Evolutionary conservation across 2,329 filamentous ascomycete genomes (phyloP).

Genomic region (Apiospora hydei): DNA sequence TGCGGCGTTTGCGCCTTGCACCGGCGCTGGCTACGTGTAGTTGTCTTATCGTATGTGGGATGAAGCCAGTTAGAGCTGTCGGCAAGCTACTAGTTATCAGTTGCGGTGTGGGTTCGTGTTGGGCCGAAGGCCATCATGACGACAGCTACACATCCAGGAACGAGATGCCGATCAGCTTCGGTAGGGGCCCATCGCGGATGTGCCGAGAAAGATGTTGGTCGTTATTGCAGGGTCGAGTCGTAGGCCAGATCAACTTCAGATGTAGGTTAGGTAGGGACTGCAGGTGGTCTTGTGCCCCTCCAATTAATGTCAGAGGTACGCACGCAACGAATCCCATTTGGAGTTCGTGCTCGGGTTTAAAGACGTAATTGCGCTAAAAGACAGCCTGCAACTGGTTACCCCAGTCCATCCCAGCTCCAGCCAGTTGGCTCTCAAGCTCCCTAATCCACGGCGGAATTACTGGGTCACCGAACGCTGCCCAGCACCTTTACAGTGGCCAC

Average conservation of each 20-base stretch:
- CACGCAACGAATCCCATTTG: slow-evolving; percentile 15
- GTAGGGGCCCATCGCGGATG: not conserved
- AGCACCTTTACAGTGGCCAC: slow-evolving; percentile 12
- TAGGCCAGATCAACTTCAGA: slow-evolving; percentile 1
- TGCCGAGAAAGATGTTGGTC: not conserved
- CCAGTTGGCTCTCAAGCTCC: not conserved
- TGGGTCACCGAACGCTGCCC: slow-evolving; percentile 15
- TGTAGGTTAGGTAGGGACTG: not conserved
- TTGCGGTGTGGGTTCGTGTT: slow-evolving; percentile 22
- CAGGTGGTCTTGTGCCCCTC: slow-evolving; percentile 16
- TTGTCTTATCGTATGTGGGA: slow-evolving; percentile 1
- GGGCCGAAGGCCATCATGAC: slow-evolving; percentile 16
- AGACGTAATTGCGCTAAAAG: slow-evolving; percentile 16
- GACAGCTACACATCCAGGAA: slow-evolving; percentile 13
- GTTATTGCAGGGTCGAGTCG: not conserved
- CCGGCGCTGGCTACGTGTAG: slow-evolving; percentile 14
- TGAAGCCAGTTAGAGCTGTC: not conserved
- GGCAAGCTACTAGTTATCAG: slow-evolving; percentile 13
- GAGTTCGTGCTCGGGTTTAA: slow-evolving; percentile 3
- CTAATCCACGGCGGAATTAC: slow-evolving; percentile 14
- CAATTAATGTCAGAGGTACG: slow-evolving; percentile 10
- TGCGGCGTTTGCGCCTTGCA: slow-evolving; percentile 16
- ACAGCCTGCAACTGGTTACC: slow-evolving; percentile 11
- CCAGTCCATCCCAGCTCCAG: slow-evolving; percentile 2
- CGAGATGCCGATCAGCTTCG: slow-evolving; percentile 6